Evolutionary conservation across 306 rosid genomes (phyloP).

Genomic region (Sesbania bispinosa): DNA sequence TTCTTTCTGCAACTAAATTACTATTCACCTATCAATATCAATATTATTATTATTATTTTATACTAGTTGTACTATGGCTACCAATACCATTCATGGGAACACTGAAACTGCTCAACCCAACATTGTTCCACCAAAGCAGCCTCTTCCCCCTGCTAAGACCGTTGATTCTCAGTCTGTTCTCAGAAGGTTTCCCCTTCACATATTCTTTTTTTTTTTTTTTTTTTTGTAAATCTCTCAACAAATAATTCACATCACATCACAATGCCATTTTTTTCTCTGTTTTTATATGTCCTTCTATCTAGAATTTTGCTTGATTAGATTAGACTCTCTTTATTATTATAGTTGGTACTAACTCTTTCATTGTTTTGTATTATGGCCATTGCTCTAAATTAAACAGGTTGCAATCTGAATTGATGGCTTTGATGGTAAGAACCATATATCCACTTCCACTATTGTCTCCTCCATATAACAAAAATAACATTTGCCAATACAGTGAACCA

Average conservation of each 20-base stretch:
- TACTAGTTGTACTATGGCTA: constrained; percentile 67
- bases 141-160: constrained; percentile 51
- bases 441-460: background rate
- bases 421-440: constrained; percentile 67
- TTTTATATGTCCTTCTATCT: no score
- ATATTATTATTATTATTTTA: background rate
- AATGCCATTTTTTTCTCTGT: no score
- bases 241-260: background rate
- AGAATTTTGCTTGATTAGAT: background rate
- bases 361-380: constrained; percentile 7
- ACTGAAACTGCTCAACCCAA: constrained; percentile 43
- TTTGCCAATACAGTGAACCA: no score
- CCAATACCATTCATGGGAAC: constrained; percentile 43
- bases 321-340: background rate
- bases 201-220: background rate
- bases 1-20: background rate
- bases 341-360: constrained; percentile 23
- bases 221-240: background rate
- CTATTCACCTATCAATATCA: background rate
- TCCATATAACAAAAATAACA: background rate
- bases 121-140: constrained; percentile 39
- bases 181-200: constrained; percentile 41
- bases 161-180: constrained; percentile 88
- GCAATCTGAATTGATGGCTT: constrained; percentile 93
- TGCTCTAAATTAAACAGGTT: constrained; percentile 45